Conservation (phyloP, 2,329 filamentous ascomycete genomes). For the Pyricularia pennisetigena region DNA sequence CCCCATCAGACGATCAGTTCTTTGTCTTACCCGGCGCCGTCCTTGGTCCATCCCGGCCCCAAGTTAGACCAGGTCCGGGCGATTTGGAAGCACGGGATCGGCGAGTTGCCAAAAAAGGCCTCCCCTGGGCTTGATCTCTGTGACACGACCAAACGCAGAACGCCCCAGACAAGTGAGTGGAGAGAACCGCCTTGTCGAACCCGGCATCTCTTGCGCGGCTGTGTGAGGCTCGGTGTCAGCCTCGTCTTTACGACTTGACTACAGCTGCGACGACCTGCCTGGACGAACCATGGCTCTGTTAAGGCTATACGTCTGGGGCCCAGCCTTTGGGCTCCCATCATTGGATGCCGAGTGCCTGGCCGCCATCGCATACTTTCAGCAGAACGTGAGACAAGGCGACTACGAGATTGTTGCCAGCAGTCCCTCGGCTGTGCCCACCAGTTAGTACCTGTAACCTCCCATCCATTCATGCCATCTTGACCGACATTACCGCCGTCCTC, state of each 20-base stretch:
- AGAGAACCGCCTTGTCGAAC: not conserved
- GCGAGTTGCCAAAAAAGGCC: not conserved
- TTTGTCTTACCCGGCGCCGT: not conserved
- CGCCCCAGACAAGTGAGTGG: not conserved
- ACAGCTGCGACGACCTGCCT: not conserved
- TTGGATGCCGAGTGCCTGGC: conserved; percentile 88
- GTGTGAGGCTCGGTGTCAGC: not conserved
- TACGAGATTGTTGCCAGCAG: conserved; percentile 69
- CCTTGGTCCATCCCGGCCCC: not conserved
- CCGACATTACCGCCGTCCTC: not conserved
- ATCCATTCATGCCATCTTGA: conserved; percentile 1
- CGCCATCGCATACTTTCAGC: conserved; percentile 64
- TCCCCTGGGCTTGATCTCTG: not conserved
- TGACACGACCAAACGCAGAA: not conserved
- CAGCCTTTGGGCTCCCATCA: conserved; percentile 79
- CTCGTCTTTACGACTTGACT: not conserved
- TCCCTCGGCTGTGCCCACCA: conserved; percentile 57
- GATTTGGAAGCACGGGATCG: not conserved
- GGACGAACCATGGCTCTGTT: conserved; percentile 31
- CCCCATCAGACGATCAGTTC: not conserved
- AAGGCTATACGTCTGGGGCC: conserved; percentile 82
- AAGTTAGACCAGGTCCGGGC: not conserved
- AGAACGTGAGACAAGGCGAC: conserved; percentile 42
- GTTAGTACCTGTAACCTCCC: conserved; percentile 36
- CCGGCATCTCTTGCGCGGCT: not conserved